phyloP scores from a whole-genome alignment of 192 early-diverging fungal species.

The Spizellomyces sp. region DNA sequence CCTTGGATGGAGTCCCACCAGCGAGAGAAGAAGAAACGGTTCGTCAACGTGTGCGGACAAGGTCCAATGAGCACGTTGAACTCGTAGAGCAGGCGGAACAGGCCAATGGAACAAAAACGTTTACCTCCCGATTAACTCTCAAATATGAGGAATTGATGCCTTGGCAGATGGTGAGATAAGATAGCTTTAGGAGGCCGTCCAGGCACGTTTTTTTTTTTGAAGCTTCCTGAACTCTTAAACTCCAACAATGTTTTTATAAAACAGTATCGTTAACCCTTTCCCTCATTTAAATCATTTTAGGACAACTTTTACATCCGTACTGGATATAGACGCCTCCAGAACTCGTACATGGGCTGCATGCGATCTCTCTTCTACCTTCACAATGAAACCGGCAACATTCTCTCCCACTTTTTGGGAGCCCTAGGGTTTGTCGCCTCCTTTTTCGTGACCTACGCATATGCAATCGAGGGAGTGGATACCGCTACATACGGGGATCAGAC shows the following conservation, averaged over 20 bases:
- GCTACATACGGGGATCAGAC: slow-evolving; percentile 63
- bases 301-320: slow-evolving; percentile 79
- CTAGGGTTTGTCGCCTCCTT: slow-evolving; percentile 54
- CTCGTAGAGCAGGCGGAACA: too few species aligned
- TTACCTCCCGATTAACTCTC: neutral
- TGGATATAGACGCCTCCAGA: slow-evolving; percentile 79
- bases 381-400: slow-evolving; percentile 94
- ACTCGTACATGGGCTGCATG: slow-evolving; percentile 76
- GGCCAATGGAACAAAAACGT: too few species aligned
- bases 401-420: slow-evolving; percentile 80
- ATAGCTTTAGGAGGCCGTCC: too few species aligned
- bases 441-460: slow-evolving; percentile 32
- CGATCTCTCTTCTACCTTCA: slow-evolving; percentile 79
- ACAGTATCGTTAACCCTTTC: neutral
- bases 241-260: neutral
- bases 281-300: neutral
- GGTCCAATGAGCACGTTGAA: too few species aligned
- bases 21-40: too few species aligned
- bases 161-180: slow-evolving; percentile 22
- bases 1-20: too few species aligned
- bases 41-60: too few species aligned
- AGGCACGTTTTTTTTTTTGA: neutral
- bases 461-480: slow-evolving; percentile 37
- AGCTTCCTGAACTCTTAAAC: neutral
- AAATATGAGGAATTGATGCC: slow-evolving; percentile 16